phyloP scores from a whole-genome alignment of 257 asterid species.

The Forsythia viridissima region DNA sequence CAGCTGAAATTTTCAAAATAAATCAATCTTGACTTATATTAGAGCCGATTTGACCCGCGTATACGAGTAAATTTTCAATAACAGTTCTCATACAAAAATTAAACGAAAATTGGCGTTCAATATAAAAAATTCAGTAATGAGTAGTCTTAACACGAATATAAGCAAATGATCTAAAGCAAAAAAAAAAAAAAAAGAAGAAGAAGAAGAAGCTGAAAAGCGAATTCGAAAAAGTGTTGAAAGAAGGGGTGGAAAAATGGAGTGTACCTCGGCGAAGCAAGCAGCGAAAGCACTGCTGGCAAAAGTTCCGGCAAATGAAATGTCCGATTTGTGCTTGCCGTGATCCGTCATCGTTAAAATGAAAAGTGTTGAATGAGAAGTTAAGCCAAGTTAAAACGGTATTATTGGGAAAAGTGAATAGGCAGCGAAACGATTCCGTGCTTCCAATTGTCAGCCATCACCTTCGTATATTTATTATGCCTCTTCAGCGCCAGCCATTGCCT shows the following conservation, averaged over 20 bases:
- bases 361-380: neutral
- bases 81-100: too few species aligned
- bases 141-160: neutral
- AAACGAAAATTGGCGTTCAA: too few species aligned
- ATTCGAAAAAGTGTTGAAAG: neutral
- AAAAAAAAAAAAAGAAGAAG: too few species aligned
- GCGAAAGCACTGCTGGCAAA: conserved; percentile 91
- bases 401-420: neutral
- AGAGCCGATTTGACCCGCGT: too few species aligned
- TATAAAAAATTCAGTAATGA: too few species aligned
- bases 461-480: neutral
- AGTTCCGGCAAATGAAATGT: conserved; percentile 77
- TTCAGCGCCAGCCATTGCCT: too few species aligned
- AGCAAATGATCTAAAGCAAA: neutral
- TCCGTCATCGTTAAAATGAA: conserved; percentile 48
- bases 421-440: conserved; percentile 31
- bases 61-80: too few species aligned
- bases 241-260: neutral
- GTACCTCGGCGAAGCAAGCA: conserved; percentile 91
- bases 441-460: conserved; percentile 31
- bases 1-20: too few species aligned
- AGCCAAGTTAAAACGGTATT: conserved; percentile 8
- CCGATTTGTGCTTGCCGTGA: conserved; percentile 63
- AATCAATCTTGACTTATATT: too few species aligned
- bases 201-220: neutral